phyloP scores from a whole-genome alignment of 352 stramenopile species.

The Globisporangium nodosum region DNA sequence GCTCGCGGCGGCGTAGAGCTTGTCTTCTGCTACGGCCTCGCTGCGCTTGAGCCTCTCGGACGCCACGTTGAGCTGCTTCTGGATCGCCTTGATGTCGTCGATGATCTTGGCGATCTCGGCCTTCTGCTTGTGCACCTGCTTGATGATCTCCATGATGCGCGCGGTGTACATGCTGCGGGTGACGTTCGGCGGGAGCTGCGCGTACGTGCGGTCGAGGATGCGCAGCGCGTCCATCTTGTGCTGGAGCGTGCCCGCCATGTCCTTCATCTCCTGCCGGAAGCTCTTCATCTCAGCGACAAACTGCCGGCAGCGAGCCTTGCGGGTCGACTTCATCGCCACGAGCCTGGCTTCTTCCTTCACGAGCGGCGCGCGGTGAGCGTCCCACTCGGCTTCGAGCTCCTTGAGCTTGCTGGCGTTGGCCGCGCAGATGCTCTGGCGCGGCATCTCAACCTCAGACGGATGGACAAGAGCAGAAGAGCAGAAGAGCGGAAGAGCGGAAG shows the following conservation, averaged over 20 bases:
- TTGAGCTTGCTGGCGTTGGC: conserved; percentile 45
- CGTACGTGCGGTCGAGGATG: conserved; percentile 51
- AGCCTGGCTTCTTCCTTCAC: conserved; percentile 40
- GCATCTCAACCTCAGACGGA: not conserved
- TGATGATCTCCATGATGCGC: conserved; percentile 90
- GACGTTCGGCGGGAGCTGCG: conserved; percentile 38
- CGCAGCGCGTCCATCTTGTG: conserved; percentile 59
- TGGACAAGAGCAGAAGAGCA: not conserved
- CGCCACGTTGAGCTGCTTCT: conserved; percentile 75
- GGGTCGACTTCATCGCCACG: conserved; percentile 34
- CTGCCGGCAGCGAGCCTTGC: conserved; percentile 47
- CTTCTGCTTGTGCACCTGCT: conserved; percentile 87
- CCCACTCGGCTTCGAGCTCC: conserved; percentile 49
- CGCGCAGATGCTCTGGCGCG: conserved; percentile 35
- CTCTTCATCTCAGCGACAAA: conserved; percentile 66
- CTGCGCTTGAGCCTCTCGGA: conserved; percentile 79
- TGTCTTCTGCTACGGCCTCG: conserved; percentile 79
- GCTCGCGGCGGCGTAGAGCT: conserved; percentile 65
- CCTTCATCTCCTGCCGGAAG: conserved; percentile 58
- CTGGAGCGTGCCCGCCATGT: conserved; percentile 55
- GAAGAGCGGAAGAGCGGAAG: not conserved
- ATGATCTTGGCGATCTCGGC: conserved; percentile 81
- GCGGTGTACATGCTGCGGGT: conserved; percentile 82
- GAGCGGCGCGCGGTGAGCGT: conserved; percentile 36
- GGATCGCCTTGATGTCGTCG: conserved; percentile 64